These are phyloP conservation scores for Rhizopogon parksii DNA, from an alignment of 1,284 basidiomycete genomes.

Conservation along the genomic window DNA sequence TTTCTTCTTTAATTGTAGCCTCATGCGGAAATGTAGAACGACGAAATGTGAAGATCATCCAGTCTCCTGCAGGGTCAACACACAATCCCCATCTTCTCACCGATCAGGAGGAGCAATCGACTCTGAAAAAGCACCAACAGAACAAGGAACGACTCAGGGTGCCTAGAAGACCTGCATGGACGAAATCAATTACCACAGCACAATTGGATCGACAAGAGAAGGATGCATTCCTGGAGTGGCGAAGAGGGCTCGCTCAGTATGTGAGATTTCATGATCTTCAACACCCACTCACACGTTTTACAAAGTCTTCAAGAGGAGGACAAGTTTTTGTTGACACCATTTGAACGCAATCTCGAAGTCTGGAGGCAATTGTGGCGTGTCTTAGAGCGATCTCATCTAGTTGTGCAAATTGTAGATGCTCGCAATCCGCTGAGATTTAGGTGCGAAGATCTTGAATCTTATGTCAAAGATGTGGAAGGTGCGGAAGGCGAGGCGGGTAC, in stretches of 20 bases:
- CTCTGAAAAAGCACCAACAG: slow-evolving; percentile 65
- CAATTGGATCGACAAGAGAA: slow-evolving; percentile 86
- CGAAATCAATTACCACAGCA: slow-evolving; percentile 63
- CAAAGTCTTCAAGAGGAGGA: slow-evolving; percentile 72
- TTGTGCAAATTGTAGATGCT: slow-evolving; percentile 95
- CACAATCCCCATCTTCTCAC: slow-evolving; percentile 88
- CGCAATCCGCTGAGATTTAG: slow-evolving; percentile 88
- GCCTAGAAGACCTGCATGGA: slow-evolving; percentile 84
- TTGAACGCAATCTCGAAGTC: slow-evolving; percentile 93
- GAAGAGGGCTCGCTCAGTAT: slow-evolving; percentile 83
- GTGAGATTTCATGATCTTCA: slow-evolving; percentile 22
- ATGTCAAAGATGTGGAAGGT: slow-evolving; percentile 76
- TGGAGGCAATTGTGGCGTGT: slow-evolving; percentile 97
- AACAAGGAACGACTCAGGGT: slow-evolving; percentile 73
- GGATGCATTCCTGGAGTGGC: slow-evolving; percentile 85
- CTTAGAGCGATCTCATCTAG: slow-evolving; percentile 85
- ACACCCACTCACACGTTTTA: neutral
- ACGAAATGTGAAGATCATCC: slow-evolving; percentile 88
- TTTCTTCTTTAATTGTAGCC: slow-evolving; percentile 1
- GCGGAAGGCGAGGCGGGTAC: slow-evolving; percentile 72
- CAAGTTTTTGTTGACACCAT: slow-evolving; percentile 83
- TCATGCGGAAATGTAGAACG: slow-evolving; percentile 52
- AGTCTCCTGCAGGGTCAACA: slow-evolving; percentile 48
- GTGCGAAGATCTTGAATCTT: slow-evolving; percentile 86
- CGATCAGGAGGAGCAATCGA: slow-evolving; percentile 76